phyloP scores from a whole-genome alignment of 257 asterid species.

The Penstemon davidsonii region DNA sequence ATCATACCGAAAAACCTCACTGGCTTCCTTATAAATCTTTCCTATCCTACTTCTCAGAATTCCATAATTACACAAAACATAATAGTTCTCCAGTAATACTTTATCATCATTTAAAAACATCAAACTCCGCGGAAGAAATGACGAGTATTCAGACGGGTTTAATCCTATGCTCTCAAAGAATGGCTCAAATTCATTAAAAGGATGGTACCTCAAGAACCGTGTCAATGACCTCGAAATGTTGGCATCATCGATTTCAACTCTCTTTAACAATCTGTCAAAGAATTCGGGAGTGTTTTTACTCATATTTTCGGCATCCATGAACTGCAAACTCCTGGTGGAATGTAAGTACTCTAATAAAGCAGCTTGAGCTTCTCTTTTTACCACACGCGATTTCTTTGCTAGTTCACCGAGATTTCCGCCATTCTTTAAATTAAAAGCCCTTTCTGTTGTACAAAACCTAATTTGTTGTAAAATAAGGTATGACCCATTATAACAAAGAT shows the following conservation, averaged over 20 bases:
- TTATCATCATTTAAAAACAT: slow-evolving; percentile 52
- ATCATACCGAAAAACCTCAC: slow-evolving; percentile 42
- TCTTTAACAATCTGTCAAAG: slow-evolving; percentile 38
- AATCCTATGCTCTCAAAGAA: slow-evolving; percentile 60
- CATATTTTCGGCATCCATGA: slow-evolving; percentile 52
- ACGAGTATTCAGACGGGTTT: slow-evolving; percentile 37
- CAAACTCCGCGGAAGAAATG: slow-evolving; percentile 43
- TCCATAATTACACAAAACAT: slow-evolving; percentile 52
- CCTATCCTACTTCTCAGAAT: slow-evolving; percentile 45
- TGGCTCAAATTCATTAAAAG: slow-evolving; percentile 60
- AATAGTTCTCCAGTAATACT: slow-evolving; percentile 44
- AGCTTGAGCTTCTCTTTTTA: slow-evolving; percentile 43
- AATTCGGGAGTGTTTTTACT: slow-evolving; percentile 47
- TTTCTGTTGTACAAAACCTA: slow-evolving; percentile 36
- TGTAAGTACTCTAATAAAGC: slow-evolving; percentile 59
- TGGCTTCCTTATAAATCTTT: slow-evolving; percentile 42
- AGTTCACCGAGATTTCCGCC: slow-evolving; percentile 7
- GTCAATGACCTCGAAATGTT: slow-evolving; percentile 36
- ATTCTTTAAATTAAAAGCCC: slow-evolving; percentile 1
- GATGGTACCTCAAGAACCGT: slow-evolving; percentile 51
- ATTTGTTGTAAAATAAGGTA: slow-evolving; percentile 19
- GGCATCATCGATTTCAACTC: slow-evolving; percentile 28
- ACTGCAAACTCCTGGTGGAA: slow-evolving; percentile 48
- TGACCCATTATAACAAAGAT: slow-evolving; percentile 29
- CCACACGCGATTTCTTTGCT: slow-evolving; percentile 21